Conservation (phyloP, 208 protist genomes). For the Wallacemonas sp. region DNA sequence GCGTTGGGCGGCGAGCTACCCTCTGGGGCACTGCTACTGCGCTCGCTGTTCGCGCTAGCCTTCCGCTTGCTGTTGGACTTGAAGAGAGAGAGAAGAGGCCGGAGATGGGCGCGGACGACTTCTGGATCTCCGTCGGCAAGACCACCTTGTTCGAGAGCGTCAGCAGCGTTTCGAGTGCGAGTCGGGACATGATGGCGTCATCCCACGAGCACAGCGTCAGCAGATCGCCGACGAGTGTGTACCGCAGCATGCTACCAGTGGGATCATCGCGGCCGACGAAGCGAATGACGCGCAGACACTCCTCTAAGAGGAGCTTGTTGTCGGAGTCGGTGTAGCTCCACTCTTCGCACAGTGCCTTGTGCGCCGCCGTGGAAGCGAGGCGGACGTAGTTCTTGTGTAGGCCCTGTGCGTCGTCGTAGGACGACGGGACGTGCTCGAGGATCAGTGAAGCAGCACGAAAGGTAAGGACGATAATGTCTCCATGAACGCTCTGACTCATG, state of each 20-base stretch:
- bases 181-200: slow-evolving; percentile 53
- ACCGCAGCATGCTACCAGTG: slow-evolving; percentile 52
- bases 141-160: slow-evolving; percentile 73
- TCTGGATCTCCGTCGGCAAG: slow-evolving; percentile 64
- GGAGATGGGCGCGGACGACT: slow-evolving; percentile 18
- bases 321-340: slow-evolving; percentile 53
- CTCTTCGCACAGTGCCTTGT: slow-evolving; percentile 46
- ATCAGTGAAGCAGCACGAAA: slow-evolving; percentile 78
- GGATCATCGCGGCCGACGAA: slow-evolving; percentile 78
- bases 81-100: slow-evolving; percentile 44
- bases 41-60: neutral
- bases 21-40: slow-evolving; percentile 4
- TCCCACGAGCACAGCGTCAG: slow-evolving; percentile 62
- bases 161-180: slow-evolving; percentile 72
- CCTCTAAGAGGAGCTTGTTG: slow-evolving; percentile 61
- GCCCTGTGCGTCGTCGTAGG: slow-evolving; percentile 42
- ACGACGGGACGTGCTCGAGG: slow-evolving; percentile 79
- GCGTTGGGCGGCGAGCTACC: slow-evolving; percentile 13
- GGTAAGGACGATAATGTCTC: slow-evolving; percentile 62
- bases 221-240: slow-evolving; percentile 62
- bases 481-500: slow-evolving; percentile 21
- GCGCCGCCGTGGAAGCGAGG: slow-evolving; percentile 42
- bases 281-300: slow-evolving; percentile 74
- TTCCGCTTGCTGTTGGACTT: slow-evolving; percentile 29
- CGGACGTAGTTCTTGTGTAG: slow-evolving; percentile 55